Percentiles rank a stretch among this genome's conserved stretches.
Evolutionary conservation across 1,284 basidiomycete species (phyloP).

Genomic region (Tylopilus sp.): DNA sequence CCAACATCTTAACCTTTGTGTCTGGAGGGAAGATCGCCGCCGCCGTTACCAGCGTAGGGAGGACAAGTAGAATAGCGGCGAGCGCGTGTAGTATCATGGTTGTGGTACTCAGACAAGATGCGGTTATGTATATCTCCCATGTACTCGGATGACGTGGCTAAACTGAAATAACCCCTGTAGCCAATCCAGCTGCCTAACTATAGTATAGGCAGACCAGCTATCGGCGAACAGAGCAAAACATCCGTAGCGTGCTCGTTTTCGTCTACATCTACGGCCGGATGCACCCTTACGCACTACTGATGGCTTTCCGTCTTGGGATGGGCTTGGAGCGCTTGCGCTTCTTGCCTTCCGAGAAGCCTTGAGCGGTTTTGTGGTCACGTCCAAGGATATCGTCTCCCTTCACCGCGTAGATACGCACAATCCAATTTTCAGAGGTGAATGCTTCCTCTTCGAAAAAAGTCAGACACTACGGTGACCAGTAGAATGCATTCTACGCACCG

Average conservation of each 20-base stretch:
- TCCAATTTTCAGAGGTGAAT: constrained; percentile 98
- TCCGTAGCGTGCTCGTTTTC: not conserved
- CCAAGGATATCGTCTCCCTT: constrained; percentile 93
- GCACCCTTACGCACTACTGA: constrained; percentile 26
- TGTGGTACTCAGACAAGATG: constrained; percentile 3
- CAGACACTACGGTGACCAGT: not conserved
- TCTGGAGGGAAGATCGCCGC: constrained; percentile 72
- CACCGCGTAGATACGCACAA: constrained; percentile 94
- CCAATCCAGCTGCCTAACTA: constrained; percentile 4
- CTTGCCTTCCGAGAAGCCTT: constrained; percentile 83
- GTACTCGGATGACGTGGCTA: constrained; percentile 19
- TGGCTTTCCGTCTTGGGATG: constrained; percentile 50
- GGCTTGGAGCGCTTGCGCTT: constrained; percentile 79
- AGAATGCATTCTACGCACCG: constrained; percentile 45
- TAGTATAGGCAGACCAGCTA: not conserved
- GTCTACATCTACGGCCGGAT: not conserved
- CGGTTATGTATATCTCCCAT: too few relatives aligned
- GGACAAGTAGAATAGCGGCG: constrained; percentile 26
- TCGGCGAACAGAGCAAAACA: not conserved
- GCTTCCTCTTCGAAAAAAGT: constrained; percentile 69
- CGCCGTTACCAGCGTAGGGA: constrained; percentile 58
- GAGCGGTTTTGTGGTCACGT: constrained; percentile 81
- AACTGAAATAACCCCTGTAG: constrained; percentile 7
- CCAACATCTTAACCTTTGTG: constrained; percentile 72
- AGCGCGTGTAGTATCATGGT: constrained; percentile 27